phyloP scores from a whole-genome alignment of 768 basidiomycete genomes.

The Trametes punicea region DNA sequence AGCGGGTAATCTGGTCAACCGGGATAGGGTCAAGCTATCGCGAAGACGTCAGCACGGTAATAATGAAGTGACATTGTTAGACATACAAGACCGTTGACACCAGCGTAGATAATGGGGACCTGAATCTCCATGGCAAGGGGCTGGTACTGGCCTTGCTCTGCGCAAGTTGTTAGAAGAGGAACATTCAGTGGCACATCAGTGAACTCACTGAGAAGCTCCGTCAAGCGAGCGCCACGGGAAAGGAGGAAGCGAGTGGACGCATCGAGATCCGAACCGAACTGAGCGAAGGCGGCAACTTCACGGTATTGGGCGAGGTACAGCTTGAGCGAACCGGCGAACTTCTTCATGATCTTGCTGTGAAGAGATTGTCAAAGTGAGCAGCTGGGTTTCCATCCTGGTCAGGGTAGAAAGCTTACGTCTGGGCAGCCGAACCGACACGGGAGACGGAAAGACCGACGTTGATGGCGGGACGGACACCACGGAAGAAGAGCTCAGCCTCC shows the following conservation, averaged over 20 bases:
- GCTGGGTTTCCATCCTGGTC: neutral
- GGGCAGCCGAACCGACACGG: slow-evolving; percentile 99
- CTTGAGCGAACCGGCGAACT: slow-evolving; percentile 99
- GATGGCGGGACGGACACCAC: slow-evolving; percentile 99
- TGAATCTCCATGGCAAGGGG: slow-evolving; percentile 93
- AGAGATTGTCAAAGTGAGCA: slow-evolving; percentile 2
- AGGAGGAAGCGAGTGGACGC: slow-evolving; percentile 99
- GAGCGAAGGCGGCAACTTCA: slow-evolving; percentile 99
- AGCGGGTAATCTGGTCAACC: slow-evolving; percentile 89
- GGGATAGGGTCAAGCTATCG: slow-evolving; percentile 87
- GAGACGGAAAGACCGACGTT: slow-evolving; percentile 99
- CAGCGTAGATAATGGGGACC: slow-evolving; percentile 98
- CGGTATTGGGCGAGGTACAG: slow-evolving; percentile 99
- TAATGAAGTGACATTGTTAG: neutral
- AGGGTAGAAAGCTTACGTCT: slow-evolving; percentile 70
- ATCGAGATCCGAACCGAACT: slow-evolving; percentile 99
- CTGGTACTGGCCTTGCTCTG: slow-evolving; percentile 98
- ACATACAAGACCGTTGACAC: slow-evolving; percentile 96
- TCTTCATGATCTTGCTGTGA: slow-evolving; percentile 96
- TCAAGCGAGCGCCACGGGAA: slow-evolving; percentile 95
- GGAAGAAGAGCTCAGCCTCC: slow-evolving; percentile 99
- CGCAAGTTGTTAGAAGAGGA: slow-evolving; percentile 24
- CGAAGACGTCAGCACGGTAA: slow-evolving; percentile 4
- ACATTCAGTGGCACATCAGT: neutral
- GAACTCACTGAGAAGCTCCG: slow-evolving; percentile 84